Base-by-base conservation (phyloP, 306 rosid species). In the Psophocarpus tetragonolobus region DNA sequence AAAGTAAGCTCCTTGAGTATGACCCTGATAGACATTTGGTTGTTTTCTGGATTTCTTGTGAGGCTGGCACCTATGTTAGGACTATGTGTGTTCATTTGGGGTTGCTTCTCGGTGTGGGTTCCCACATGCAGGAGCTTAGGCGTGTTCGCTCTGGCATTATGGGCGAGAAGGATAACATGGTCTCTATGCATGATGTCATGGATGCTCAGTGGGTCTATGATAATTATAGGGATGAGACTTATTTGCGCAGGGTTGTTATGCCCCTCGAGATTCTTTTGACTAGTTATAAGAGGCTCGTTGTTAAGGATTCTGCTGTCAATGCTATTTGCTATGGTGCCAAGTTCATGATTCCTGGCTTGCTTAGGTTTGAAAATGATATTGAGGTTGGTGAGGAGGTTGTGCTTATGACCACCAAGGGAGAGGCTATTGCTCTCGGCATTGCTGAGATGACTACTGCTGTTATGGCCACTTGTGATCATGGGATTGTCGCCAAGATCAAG, bases 151-250 rank as follows among this genome's bases (percentile, higher is more conserved):
- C 92, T 13, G 97, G 97, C 33, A 93, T 89, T 51, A 44, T 88
- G 87, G 97, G 97, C 1, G 96, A 93, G 88, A 93, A 88, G 58
- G 94, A 93, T 82, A 93, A 93, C 54, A 91, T 93, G 97, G 96
- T 93, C 3, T 76, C 89, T 5, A 91, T 93, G 97, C 97, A 91
- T 29, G 97, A 93, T 87, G 97, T 93, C 1, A 78, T 93, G 86
- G 97, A 93, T 89, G 97, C 93, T 21, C 94, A 91, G 72, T 91
- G 94, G 94, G 85, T 78, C 47, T 80, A 87, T 79, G 96, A 93
- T 81, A 90, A 88, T 67, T 76, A 70, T 7, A 80, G 90, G 57
- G 94, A 90, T 80, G 96, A 90, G 88, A 85, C 18, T 78, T 93
- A 93, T 75, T 56, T 93, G 84, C 87, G 97, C 80, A 87, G 97